Percentiles rank a stretch among this genome's conserved stretches.
Conservation (phyloP, 495 filamentous ascomycete genomes). For the Penicillium paradoxum region DNA sequence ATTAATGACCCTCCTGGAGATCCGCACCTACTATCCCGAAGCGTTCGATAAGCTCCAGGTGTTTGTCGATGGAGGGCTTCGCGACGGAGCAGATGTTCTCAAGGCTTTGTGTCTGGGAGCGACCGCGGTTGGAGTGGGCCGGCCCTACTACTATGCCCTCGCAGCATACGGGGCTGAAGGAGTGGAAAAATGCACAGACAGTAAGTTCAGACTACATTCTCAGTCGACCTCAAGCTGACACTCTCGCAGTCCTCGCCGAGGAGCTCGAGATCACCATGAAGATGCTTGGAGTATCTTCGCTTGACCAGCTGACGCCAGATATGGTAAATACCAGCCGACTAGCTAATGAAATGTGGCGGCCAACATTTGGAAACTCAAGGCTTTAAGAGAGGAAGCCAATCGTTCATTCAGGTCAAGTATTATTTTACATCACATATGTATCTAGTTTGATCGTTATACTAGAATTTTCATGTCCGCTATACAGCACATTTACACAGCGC, state of each 20-base stretch:
- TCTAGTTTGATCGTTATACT: slow-evolving; percentile 1
- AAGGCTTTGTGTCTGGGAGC: slow-evolving; percentile 18
- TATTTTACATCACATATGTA: background rate
- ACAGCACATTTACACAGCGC: slow-evolving; percentile 15
- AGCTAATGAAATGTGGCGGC: slow-evolving; percentile 22
- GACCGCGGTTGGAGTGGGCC: slow-evolving; percentile 11
- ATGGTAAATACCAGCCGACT: slow-evolving; percentile 20
- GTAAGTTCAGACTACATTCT: background rate
- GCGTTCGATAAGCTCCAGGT: slow-evolving; percentile 13
- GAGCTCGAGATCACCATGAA: slow-evolving; percentile 23
- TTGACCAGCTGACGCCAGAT: slow-evolving; percentile 15
- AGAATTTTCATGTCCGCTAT: background rate
- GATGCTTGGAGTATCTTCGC: slow-evolving; percentile 17
- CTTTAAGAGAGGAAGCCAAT: background rate
- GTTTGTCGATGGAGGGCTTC: slow-evolving; percentile 13
- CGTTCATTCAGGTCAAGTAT: background rate
- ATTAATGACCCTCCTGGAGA: slow-evolving; percentile 13
- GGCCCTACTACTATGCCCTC: slow-evolving; percentile 17
- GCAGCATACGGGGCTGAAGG: slow-evolving; percentile 15
- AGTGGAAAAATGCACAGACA: slow-evolving; percentile 16
- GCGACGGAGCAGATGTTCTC: slow-evolving; percentile 13
- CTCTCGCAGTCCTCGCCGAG: slow-evolving; percentile 12
- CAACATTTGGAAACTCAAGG: slow-evolving; percentile 11
- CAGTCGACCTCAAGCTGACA: background rate
- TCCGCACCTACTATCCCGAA: slow-evolving; percentile 12